Evolutionary conservation across 805 yeast species (phyloP), one percentile per base, ranked within the genome.

Genomic region (Saturnispora hagleri): DNA sequence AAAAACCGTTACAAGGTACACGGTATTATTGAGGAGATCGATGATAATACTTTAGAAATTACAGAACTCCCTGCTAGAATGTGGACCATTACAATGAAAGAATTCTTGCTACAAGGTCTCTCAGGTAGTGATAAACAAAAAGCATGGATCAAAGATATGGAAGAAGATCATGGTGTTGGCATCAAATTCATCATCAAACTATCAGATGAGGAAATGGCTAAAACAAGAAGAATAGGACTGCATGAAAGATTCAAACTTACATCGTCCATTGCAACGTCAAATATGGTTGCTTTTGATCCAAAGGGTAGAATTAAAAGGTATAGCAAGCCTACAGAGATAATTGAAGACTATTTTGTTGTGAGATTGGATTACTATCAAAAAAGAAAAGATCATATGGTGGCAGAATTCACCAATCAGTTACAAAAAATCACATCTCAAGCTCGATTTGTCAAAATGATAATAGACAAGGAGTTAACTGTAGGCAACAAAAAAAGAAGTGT

Each of bases 231-330:
- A 48, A 77, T 84, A 24, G 99, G 99, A 0, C 73, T 89, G 51
- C 77, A 86, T 60, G 95, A 89, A 62, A 75, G 89, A 63, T 93
- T 93, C 71, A 89, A 86, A 63, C 74, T 93, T 50, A 71, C 80
- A 6, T 73, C 89, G 0, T 71, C 84, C 6, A 71, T 93, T 41
- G 82, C 77, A 64, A 72, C 88, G 55, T 76, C 84, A 45, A 93
- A 93, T 65, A 90, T 93, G 96, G 97, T 93, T 51, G 95, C 97
- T 0, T 93, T 93, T 69, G 97, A 93, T 69, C 80, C 95, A 3
- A 76, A 77, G 46, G 96, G 97, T 38, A 80, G 90, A 58, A 87
- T 93, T 60, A 86, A 85, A 64, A 88, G 80, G 65, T 93, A 89
- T 67, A 85, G 82, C 12, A 73, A 73, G 47, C 85, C 84, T 2